A percentile compares a stretch with the other conserved stretches of the same genome.
Evolutionary conservation across 2,329 filamentous ascomycete species (phyloP).

Genomic region (Paecilomyces formosus): DNA sequence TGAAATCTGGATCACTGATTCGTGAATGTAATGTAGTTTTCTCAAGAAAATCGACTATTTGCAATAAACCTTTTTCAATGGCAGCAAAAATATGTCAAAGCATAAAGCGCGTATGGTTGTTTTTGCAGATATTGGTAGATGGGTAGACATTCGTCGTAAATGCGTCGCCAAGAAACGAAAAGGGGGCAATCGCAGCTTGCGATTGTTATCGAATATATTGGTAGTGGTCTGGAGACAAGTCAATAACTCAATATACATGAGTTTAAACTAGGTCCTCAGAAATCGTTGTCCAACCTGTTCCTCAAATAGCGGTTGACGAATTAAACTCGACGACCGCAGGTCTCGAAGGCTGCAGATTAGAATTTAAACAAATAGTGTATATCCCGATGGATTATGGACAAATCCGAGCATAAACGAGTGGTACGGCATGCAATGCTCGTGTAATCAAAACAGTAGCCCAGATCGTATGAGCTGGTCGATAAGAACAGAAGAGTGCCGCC

Average conservation of each 20-base stretch:
- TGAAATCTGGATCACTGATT: not conserved
- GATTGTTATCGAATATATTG: not conserved
- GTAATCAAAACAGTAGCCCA: not conserved
- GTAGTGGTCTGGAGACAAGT: not conserved
- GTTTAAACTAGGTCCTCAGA: not conserved
- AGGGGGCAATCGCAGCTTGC: not conserved
- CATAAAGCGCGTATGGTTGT: not conserved
- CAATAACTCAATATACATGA: not conserved
- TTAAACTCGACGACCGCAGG: not conserved
- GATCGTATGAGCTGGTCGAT: not conserved
- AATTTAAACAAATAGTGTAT: not conserved
- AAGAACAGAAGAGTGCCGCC: not conserved
- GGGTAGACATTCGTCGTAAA: not conserved
- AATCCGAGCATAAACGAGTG: not conserved
- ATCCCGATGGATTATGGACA: not conserved
- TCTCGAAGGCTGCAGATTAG: not conserved
- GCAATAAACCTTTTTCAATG: not conserved
- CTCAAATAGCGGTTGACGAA: not conserved
- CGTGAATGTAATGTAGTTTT: not conserved
- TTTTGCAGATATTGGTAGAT: not conserved
- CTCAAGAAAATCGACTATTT: not conserved
- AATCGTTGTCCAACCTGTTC: not conserved
- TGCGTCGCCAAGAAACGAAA: not conserved
- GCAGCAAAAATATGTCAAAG: not conserved
- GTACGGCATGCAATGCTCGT: not conserved